Evolutionary conservation across 169 alveolate genomes (phyloP), one percentile per base, ranked within the genome.

Genomic region (Plasmodium vivax): DNA sequence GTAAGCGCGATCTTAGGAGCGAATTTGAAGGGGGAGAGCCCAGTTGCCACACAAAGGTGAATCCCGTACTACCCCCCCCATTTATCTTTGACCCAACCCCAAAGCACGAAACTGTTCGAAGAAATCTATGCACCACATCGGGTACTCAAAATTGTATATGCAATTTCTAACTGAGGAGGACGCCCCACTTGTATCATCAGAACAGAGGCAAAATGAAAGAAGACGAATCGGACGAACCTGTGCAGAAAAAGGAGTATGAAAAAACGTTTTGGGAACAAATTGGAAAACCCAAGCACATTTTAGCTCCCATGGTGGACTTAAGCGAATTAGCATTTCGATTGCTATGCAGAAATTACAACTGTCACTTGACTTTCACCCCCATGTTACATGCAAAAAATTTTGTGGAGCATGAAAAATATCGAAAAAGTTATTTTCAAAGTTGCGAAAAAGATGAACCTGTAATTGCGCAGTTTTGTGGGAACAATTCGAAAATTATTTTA

Each of bases 381-480:
- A 98, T 98, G 99, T 96, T 97, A 45, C 99, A 98, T 87, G 96
- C 96, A 36, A 97, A 98, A 74, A 85, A 97, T 47, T 98, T 98
- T 94, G 95, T 90, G 14, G 96, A 95, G 75, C 94, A 92, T 27
- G 96, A 93, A 32, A 95, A 95, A 73, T 96, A 96, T 75, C 94
- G 97, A 74, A 92, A 54, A 54, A 54, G 79, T 19, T 93, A 96
- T 82, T 96, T 96, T 85, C 95, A 96, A 82, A 94, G 96, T 16
- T 82, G 95, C n/a, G 93, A 84, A 4, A 80, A 77, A 41, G 97
- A 96, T 90, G 32, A 84, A 43, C 97, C 97, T 27, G 94, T 98
- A 54, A 95, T 97, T 87, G 99, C 98, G 34, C 98, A 98, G 92
- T 97, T 98, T 85, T 97, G 98, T 74, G 99, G 98, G 7, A 96